Evolutionary conservation across 345 rosid genomes (phyloP).

Genomic region (Hevea brasiliensis): DNA sequence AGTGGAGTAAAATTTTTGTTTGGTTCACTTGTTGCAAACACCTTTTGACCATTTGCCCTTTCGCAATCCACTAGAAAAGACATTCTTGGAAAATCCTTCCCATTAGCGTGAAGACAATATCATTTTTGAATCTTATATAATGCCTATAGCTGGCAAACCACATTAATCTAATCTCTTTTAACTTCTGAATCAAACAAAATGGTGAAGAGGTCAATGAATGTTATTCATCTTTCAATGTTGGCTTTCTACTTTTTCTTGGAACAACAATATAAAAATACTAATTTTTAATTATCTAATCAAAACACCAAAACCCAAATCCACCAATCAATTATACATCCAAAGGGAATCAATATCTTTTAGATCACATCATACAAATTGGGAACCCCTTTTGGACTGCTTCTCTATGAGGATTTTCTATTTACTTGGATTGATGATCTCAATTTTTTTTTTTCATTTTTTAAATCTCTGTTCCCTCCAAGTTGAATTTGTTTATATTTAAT

Average conservation of each 20-base stretch:
- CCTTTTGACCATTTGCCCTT: no score
- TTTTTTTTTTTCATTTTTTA: no score
- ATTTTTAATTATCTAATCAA: constrained; percentile 9
- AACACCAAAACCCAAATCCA: constrained; percentile 14
- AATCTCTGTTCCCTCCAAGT: constrained; percentile 12
- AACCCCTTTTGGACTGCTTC: no score
- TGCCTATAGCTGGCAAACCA: constrained; percentile 39
- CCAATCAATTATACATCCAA: no score
- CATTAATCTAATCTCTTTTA: constrained; percentile 19
- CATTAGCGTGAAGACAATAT: not conserved
- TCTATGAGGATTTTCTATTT: constrained; percentile 22
- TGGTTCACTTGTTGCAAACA: no score
- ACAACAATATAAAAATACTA: not conserved
- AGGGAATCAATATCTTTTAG: no score
- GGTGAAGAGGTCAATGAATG: constrained; percentile 42
- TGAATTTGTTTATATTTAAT: constrained; percentile 16
- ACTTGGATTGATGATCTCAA: constrained; percentile 18
- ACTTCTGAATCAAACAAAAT: constrained; percentile 27
- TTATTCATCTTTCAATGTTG: constrained; percentile 17
- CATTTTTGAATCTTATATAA: not conserved
- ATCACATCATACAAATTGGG: no score
- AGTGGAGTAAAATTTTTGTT: no score
- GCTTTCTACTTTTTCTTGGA: constrained; percentile 10
- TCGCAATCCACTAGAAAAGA: no score
- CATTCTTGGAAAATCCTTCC: constrained; percentile 20